Evolutionary conservation across 441 rosid species (phyloP).

Genomic region (Francoa sonchifolia): DNA sequence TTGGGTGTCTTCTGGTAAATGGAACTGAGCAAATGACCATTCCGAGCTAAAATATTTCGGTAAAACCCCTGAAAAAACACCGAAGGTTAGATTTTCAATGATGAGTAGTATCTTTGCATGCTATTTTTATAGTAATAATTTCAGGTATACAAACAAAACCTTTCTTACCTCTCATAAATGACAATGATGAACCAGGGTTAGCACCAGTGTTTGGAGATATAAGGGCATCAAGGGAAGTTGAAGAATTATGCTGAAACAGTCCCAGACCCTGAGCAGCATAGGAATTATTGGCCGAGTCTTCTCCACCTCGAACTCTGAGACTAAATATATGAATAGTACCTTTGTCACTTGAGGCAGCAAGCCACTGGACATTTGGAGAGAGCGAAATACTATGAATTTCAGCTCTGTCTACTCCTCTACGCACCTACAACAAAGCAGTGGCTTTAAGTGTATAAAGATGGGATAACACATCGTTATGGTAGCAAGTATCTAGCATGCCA

Average conservation of each 20-base stretch:
- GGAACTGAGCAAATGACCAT: slow-evolving; percentile 93
- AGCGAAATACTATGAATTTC: slow-evolving; percentile 71
- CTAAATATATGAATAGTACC: slow-evolving; percentile 80
- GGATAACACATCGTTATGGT: background rate
- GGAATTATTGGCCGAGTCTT: slow-evolving; percentile 35
- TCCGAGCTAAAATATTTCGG: slow-evolving; percentile 93
- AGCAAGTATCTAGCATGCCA: background rate
- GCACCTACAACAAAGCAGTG: slow-evolving; percentile 35
- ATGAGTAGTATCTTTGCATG: background rate
- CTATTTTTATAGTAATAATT: background rate
- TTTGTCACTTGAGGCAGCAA: slow-evolving; percentile 79
- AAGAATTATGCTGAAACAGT: slow-evolving; percentile 42
- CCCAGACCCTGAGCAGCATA: slow-evolving; percentile 27
- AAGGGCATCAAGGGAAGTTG: slow-evolving; percentile 53
- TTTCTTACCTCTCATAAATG: slow-evolving; percentile 75
- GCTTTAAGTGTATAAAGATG: background rate
- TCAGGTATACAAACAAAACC: background rate
- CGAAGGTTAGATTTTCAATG: too few species aligned
- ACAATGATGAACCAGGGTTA: slow-evolving; percentile 74
- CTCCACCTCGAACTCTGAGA: slow-evolving; percentile 74
- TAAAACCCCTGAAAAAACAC: slow-evolving; percentile 67
- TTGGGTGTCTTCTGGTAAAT: slow-evolving; percentile 56
- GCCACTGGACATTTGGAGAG: slow-evolving; percentile 71
- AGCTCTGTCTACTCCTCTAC: slow-evolving; percentile 83
- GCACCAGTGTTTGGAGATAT: slow-evolving; percentile 54